Evolutionary conservation across 2,329 filamentous ascomycete species (phyloP), one percentile per base, ranked within the genome.

Genomic region (Phoma sp.): DNA sequence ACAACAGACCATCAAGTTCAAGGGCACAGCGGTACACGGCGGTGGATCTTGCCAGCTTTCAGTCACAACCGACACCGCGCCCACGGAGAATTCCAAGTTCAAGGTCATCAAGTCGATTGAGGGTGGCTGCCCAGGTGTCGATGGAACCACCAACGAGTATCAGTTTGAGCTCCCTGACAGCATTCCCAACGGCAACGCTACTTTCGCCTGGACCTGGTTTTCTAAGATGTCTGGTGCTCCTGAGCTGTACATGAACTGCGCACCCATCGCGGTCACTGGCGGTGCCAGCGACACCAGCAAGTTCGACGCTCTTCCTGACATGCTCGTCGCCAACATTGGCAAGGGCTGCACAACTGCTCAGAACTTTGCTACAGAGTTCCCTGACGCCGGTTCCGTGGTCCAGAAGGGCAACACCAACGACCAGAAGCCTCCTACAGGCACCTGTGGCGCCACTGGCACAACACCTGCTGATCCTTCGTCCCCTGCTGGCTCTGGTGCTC

Each of bases 211-310:
- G 92, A 92, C 92, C 0, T 98, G 94, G 94, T 88, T 96, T 78
- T 94, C 96, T 56, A 88, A 88, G 37, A 9, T 73, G 40, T 73
- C 93, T 7, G 94, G 94, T 4, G 92, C 90, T 74, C 88, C 92
- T 1, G 94, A 98, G 73, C 88, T 96, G 81, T 68, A 67, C 83
- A 96, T 96, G 92, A 96, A 96, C 83, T 98, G 94, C 64, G 91
- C 89, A 0, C 86, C 90, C 0, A 77, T 96, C 50, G 84, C 81
- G 0, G 82, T 97, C 19, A 85, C 85, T 12, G 80, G 77, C 1
- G 79, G 80, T 32, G 75, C 78, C 1, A 73, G 74, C 49, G 84
- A 85, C 38, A 68, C 85, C 45, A 73, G 79, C 2, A 83, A 82
- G 59, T 84, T 88, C 58, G 70, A 85, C 33, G 76, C 78, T 0